phyloP scores from a whole-genome alignment of 1,284 basidiomycete genomes.

The Leccinum subspadiceum region DNA sequence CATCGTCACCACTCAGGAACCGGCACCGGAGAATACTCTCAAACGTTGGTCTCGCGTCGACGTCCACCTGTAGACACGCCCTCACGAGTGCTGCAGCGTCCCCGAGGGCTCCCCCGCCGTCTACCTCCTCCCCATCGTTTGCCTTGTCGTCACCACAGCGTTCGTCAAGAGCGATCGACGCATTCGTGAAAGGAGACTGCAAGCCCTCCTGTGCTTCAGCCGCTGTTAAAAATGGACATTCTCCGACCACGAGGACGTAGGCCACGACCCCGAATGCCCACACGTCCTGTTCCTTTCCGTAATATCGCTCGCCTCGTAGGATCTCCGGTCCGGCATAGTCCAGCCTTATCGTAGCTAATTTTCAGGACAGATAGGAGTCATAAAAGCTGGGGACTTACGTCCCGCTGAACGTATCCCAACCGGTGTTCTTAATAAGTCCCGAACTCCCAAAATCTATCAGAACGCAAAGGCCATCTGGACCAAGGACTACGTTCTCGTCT shows the following conservation, averaged over 20 bases:
- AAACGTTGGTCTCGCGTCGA: slow-evolving; percentile 75
- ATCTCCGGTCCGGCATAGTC: slow-evolving; percentile 98
- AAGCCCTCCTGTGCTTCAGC: slow-evolving; percentile 82
- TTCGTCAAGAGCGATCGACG: slow-evolving; percentile 73
- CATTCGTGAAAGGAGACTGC: slow-evolving; percentile 68
- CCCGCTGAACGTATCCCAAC: slow-evolving; percentile 96
- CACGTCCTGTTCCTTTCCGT: slow-evolving; percentile 95
- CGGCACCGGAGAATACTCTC: slow-evolving; percentile 74
- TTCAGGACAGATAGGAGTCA: slow-evolving; percentile 17
- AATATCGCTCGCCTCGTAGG: slow-evolving; percentile 89
- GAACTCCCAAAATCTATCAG: slow-evolving; percentile 97
- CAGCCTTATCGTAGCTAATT: slow-evolving; percentile 49
- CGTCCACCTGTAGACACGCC: slow-evolving; percentile 76
- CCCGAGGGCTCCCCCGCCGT: slow-evolving; percentile 77
- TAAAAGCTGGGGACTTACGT: slow-evolving; percentile 56
- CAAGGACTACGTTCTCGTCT: slow-evolving; percentile 94
- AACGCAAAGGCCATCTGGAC: slow-evolving; percentile 74
- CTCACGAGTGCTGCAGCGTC: slow-evolving; percentile 80
- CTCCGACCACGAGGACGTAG: slow-evolving; percentile 93
- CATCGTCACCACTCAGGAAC: slow-evolving; percentile 70
- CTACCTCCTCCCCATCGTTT: slow-evolving; percentile 65
- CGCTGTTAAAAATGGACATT: slow-evolving; percentile 90
- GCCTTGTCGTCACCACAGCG: slow-evolving; percentile 72
- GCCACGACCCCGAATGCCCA: slow-evolving; percentile 99
- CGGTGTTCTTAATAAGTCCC: slow-evolving; percentile 77